Base-by-base conservation (phyloP, 2,329 filamentous ascomycete species). In the Penicillium sp. region DNA sequence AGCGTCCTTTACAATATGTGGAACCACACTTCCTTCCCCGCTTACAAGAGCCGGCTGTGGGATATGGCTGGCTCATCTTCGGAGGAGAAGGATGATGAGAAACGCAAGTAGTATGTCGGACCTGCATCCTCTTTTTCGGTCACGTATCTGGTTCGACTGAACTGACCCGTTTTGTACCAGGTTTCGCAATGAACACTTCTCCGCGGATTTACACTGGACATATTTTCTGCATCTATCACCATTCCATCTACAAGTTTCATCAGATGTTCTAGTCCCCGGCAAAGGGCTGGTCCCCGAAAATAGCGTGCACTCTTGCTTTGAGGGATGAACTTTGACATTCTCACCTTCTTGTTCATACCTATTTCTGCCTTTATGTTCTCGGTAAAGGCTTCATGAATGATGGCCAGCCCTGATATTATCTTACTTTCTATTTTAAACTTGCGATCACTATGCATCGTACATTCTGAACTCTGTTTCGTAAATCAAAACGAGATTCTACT, bases 1-100 rank as follows among this genome's bases (percentile, higher is more conserved):
- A 79, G 78, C 65, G 66, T 80, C 16, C 70, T 81, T 9, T 77
- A 79, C 53, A 80, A 79, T 53, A 74, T 79, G 55, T 81, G 78
- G 78, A 79, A 80, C 57, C 70, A 76, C 50, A 72, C 76, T 29
- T 74, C 72, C 11, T 79, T 76, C 66, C 77, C 78, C 10, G 75
- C 70, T 8, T 78, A 78, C 58, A 77, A 78, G 62, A 77, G 74
- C 59, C 70, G 74, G 6, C 61, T 79, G 18, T 79, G 77, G 74
- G 62, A 72, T 68, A 72, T 70, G 69, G 55, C 61, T 11, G 66
- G 68, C 6, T 20, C 52, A 1, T 52, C 53, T 35, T 45, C 47
- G 3, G 57, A 61, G 18, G 54, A 58, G 29, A 55, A 57, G 31
- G 57, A 61, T 20, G 68, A 54, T 22, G 63, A 66, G 53, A 67